Percentiles rank a stretch among this genome's conserved stretches.
These are phyloP conservation scores for Linderniella brevidens DNA, from an alignment of 257 asterid genomes.

Conservation along the genomic window DNA sequence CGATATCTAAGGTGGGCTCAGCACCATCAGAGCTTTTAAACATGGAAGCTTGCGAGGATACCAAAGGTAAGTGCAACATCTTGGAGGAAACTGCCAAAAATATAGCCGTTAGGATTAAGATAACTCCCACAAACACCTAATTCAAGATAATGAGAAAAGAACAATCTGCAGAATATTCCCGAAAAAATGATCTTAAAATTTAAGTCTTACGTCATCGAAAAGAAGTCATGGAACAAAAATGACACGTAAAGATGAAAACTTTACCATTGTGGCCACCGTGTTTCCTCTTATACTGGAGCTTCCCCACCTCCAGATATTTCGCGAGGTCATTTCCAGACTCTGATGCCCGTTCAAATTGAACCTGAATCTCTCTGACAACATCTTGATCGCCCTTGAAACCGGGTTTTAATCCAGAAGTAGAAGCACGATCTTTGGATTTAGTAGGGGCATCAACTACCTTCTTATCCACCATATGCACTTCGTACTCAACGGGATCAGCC, in stretches of 20 bases:
- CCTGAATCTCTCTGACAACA: background rate
- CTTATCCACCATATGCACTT: constrained; percentile 48
- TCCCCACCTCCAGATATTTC: constrained; percentile 2
- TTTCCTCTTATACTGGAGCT: background rate
- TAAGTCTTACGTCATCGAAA: background rate
- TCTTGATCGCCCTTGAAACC: constrained; percentile 9
- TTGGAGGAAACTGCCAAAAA: constrained; percentile 56
- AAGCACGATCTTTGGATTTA: constrained; percentile 20
- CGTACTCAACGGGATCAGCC: constrained; percentile 35
- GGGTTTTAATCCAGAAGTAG: constrained; percentile 23
- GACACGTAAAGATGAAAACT: background rate
- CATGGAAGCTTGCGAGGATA: constrained; percentile 51
- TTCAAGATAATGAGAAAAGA: background rate
- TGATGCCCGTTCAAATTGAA: background rate
- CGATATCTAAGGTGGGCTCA: constrained; percentile 39
- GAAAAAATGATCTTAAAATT: no score
- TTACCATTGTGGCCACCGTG: background rate
- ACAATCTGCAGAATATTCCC: background rate
- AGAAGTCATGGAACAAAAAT: background rate
- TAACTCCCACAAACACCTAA: background rate
- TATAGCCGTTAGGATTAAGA: background rate
- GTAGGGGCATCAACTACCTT: constrained; percentile 28
- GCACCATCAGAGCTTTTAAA: constrained; percentile 31
- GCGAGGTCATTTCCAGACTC: constrained; percentile 1
- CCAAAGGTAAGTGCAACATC: constrained; percentile 47